Evolutionary conservation across 495 filamentous ascomycete genomes (phyloP), one percentile per base, ranked within the genome.

Genomic region (Penicillium longicatenatum): DNA sequence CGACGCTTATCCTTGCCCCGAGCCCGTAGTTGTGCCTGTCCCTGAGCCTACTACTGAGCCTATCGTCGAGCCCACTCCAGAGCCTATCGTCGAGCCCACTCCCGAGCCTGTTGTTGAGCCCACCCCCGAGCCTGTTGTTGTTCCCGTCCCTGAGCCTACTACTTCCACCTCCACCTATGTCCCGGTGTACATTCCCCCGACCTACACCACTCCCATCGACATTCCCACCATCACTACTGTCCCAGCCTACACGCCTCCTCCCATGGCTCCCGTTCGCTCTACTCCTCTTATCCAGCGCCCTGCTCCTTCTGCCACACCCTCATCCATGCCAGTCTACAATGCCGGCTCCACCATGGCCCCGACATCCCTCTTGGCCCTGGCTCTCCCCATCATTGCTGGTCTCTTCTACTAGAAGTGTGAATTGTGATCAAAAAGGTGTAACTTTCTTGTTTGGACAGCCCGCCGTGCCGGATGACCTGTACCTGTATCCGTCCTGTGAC

Each of bases 341-440:
- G 59, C 68, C 11, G 62, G 63, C 26, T 63, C 66, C 0, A 33
- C 66, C 9, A 57, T 70, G 35, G 31, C 57, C 3, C 69, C 71
- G 5, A 64, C 54, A 17, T 65, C 58, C 0, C 19, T 68, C 16
- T 19, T 65, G 21, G 67, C 59, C 7, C 24, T 65, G 0, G 62
- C 57, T 39, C 42, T 68, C 12, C 57, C 65, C 20, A 29, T 68
- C 39, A 49, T 70, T 12, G 26, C 67, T 44, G 64, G 64, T 12
- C 30, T 68, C 29, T 61, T 70, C 46, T 58, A 65, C 53, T 68
- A 66, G 52, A 26, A 20, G 22, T 11, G 31, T 29, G 7, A 39
- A n/a, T 52, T 35, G 12, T 20, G 30, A 49, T 52, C 37, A 26
- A 41, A 51, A 37, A 35, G 29, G 8, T 35, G 8, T 30, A 17